Base-by-base conservation (phyloP, 2,329 filamentous ascomycete genomes). In the Neonectria sp. region DNA sequence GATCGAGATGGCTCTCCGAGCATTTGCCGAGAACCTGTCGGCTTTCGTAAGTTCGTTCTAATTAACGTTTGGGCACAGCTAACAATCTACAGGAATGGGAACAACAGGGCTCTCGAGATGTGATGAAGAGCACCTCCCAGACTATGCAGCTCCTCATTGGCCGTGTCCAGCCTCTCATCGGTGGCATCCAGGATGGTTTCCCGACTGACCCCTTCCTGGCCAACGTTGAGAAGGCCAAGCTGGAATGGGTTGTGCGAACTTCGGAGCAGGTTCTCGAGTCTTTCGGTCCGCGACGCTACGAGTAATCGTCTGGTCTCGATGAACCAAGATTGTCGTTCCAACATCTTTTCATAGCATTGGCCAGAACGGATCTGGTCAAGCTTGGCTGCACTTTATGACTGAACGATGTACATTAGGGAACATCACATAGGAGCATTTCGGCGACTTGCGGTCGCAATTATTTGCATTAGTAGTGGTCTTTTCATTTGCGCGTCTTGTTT, bases 1-100 rank as follows among this genome's bases (percentile, higher is more conserved):
- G 88, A 83, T 91, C 46, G 89, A 91, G 75, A 84, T 86, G 73
- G 86, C 90, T 45, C 80, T 92, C n/a, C 80, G 84, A 46, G 82
- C 85, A 31, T 86, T 91, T 70, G 82, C 84, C 63, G 81, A 82
- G 60, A 83, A 82, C 55, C 75, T 89, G 12, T 79, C 82, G 3
- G 82, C 79, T 63, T 83, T 87, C 79, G 88, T 90, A 82, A 80
- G 88, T 85, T 5, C 21, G 11, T 11, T 4, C 7, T 3, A 12
- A 9, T 13, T 6, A 1, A 6, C 29, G 27, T 3, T 12, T 45
- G 13, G 35, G 2, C n/a, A 21, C 17, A 33, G 37, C 73, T 77
- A 71, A 79, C 27, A 2, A 6, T 11, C 7, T 11, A n/a, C 53
- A 82, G 81, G 80, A 82, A 62, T 82, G 80, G 80, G 80, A 82